These are phyloP conservation scores for Diaporthe eres DNA, from an alignment of 2,329 filamentous ascomycete genomes.

Conservation along the genomic window DNA sequence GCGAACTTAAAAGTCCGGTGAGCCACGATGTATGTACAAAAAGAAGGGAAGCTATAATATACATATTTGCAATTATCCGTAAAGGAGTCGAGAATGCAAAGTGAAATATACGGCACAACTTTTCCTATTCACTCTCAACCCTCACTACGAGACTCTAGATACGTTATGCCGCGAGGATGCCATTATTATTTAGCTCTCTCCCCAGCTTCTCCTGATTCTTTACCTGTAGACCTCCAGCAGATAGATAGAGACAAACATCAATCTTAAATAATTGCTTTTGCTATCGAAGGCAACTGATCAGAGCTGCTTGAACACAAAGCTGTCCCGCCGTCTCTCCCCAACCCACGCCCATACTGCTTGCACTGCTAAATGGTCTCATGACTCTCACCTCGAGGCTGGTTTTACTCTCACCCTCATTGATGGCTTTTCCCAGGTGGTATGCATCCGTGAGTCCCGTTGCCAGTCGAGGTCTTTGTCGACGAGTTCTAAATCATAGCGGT, in stretches of 20 bases:
- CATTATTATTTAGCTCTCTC: not conserved
- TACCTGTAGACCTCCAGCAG: not conserved
- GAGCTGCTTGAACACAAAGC: not conserved
- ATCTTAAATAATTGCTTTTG: not conserved
- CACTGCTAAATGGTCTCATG: not conserved
- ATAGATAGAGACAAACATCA: not conserved
- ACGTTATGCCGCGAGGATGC: not conserved
- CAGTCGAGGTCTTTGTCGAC: conserved; percentile 45
- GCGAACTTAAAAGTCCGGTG: not conserved
- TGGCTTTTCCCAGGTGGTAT: conserved; percentile 47
- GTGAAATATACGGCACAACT: not conserved
- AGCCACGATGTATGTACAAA: not conserved
- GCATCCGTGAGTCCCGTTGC: conserved; percentile 45
- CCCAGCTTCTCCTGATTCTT: not conserved
- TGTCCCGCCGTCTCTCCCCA: not conserved
- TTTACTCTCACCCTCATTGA: conserved; percentile 39
- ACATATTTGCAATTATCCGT: not conserved
- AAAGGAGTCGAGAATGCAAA: not conserved
- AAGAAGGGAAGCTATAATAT: not conserved
- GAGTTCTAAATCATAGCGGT: conserved; percentile 45
- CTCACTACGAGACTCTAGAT: not conserved
- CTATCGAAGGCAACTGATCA: not conserved
- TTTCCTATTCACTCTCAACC: not conserved
- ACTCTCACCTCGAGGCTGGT: not conserved
- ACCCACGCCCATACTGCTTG: not conserved